phyloP scores from a whole-genome alignment of 169 alveolate species.

The Cryptosporidium andersoni region DNA sequence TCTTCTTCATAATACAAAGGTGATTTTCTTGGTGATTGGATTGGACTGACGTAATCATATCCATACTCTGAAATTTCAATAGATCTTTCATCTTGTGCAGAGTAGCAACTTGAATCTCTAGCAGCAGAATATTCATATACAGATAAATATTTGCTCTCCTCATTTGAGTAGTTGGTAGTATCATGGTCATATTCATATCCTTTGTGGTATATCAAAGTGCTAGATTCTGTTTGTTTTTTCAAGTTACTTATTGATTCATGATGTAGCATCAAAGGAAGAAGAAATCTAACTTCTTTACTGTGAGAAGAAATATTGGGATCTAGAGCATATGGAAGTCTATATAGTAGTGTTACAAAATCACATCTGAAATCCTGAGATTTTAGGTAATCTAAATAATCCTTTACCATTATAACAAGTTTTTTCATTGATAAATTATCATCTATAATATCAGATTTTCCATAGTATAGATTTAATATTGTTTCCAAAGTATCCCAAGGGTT shows the following conservation, averaged over 20 bases:
- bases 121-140: background rate
- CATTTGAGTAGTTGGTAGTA: background rate
- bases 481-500: constrained; percentile 64
- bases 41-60: constrained; percentile 9
- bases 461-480: constrained; percentile 2
- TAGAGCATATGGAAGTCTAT: constrained; percentile 43
- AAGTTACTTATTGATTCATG: constrained; percentile 19
- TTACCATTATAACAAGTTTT: constrained; percentile 11
- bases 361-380: background rate
- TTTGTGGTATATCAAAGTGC: too few species aligned
- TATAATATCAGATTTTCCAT: too few species aligned
- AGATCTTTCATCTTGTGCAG: background rate
- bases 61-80: constrained; percentile 10
- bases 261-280: constrained; percentile 28
- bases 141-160: background rate
- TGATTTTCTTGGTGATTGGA: constrained; percentile 2
- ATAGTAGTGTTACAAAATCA: constrained; percentile 25
- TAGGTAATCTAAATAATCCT: constrained; percentile 22
- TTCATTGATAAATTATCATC: background rate
- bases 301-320: constrained; percentile 16
- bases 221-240: background rate
- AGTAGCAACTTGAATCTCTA: background rate
- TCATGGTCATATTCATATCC: background rate
- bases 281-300: constrained; percentile 34
- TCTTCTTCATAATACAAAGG: constrained; percentile 15